Percentiles rank a stretch among this genome's conserved stretches.
phyloP scores from a whole-genome alignment of 2,329 filamentous ascomycete genomes.

The Parastagonospora nodorum region DNA sequence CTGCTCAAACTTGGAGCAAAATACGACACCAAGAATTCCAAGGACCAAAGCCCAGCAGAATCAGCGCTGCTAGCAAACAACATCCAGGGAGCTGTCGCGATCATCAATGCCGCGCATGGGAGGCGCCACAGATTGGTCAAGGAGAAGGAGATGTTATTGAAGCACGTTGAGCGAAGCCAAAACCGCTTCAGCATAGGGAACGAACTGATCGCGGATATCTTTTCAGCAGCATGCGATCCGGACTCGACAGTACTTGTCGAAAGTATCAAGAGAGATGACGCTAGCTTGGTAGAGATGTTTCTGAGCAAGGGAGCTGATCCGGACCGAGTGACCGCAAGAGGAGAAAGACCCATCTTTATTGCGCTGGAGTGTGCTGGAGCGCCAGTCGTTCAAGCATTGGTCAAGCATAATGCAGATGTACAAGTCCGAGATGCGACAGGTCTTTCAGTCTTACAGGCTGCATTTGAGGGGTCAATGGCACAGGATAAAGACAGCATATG shows the following conservation, averaged over 20 bases:
- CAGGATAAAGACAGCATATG: slow-evolving; percentile 29
- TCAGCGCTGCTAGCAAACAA: slow-evolving; percentile 33
- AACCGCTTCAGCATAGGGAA: slow-evolving; percentile 35
- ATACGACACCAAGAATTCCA: slow-evolving; percentile 25
- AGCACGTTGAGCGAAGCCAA: slow-evolving; percentile 34
- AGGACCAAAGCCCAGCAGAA: slow-evolving; percentile 33
- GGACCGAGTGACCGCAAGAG: slow-evolving; percentile 27
- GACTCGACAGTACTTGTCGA: slow-evolving; percentile 41
- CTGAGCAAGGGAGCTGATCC: slow-evolving; percentile 37
- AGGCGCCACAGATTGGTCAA: slow-evolving; percentile 31
- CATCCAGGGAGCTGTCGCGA: slow-evolving; percentile 36
- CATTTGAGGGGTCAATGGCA: slow-evolving; percentile 27
- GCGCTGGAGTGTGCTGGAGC: slow-evolving; percentile 32
- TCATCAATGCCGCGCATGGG: slow-evolving; percentile 36
- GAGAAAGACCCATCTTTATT: slow-evolving; percentile 33
- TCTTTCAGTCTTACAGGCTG: slow-evolving; percentile 31
- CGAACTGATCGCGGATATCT: slow-evolving; percentile 40
- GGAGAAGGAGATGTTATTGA: slow-evolving; percentile 40
- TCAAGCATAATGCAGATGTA: slow-evolving; percentile 36
- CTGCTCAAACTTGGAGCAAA: slow-evolving; percentile 36
- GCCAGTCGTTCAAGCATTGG: slow-evolving; percentile 31
- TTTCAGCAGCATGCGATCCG: slow-evolving; percentile 38
- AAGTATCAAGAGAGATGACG: slow-evolving; percentile 37
- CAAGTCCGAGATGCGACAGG: slow-evolving; percentile 26
- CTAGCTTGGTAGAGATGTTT: slow-evolving; percentile 35